Percentiles rank a stretch among this genome's conserved stretches.
phyloP scores from a whole-genome alignment of 345 rosid species.

The Microcos paniculata region DNA sequence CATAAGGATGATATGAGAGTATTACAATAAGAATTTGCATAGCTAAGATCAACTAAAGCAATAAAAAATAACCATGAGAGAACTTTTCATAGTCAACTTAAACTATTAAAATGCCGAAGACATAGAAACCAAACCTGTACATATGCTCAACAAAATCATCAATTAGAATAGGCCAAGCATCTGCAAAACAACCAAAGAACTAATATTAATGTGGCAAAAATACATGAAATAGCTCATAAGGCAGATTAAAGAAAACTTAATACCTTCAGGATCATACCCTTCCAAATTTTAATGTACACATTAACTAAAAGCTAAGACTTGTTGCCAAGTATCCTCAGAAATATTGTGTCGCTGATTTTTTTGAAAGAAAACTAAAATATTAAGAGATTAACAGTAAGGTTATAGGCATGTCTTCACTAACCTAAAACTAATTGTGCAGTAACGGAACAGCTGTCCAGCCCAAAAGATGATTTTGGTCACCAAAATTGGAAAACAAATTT shows the following conservation, averaged over 20 bases:
- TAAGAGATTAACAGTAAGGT: too few species aligned
- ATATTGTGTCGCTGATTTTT: constrained; percentile 80
- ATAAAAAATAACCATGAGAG: background rate
- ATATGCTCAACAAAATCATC: too few species aligned
- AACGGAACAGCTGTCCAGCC: too few species aligned
- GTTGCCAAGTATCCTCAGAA: constrained; percentile 99
- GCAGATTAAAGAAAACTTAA: constrained; percentile 12
- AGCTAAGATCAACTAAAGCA: background rate
- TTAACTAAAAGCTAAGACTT: too few species aligned
- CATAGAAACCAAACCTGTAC: constrained; percentile 68
- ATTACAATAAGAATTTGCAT: background rate
- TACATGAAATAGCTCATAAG: constrained; percentile 1
- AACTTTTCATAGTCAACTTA: background rate
- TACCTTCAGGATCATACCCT: constrained; percentile 98
- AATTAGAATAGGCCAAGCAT: too few species aligned
- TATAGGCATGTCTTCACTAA: too few species aligned
- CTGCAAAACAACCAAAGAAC: constrained; percentile 14
- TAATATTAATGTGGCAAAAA: background rate
- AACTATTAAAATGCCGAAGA: background rate
- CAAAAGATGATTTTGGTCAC: too few species aligned
- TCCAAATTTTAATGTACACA: constrained; percentile 89
- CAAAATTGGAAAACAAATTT: too few species aligned
- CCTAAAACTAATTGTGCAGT: too few species aligned
- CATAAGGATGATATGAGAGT: background rate
- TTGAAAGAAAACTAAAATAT: too few species aligned